Evolutionary conservation across 768 basidiomycete species (phyloP).

Genomic region (Pleurotus ostreatus): DNA sequence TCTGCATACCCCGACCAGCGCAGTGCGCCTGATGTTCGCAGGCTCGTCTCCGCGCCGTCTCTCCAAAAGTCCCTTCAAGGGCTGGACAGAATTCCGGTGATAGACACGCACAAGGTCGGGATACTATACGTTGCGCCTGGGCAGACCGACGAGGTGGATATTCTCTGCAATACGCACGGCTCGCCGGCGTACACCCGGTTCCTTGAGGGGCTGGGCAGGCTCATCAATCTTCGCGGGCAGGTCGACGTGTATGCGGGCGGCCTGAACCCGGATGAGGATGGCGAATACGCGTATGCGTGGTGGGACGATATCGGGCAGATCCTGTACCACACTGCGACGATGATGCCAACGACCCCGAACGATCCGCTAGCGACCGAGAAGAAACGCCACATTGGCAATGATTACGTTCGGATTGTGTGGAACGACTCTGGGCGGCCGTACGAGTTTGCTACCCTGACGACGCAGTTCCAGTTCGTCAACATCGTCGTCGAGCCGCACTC

Average conservation of each 20-base stretch:
- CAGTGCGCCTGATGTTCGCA: slow-evolving; percentile 34
- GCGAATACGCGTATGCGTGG: slow-evolving; percentile 98
- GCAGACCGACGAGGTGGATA: slow-evolving; percentile 80
- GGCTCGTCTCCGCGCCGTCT: slow-evolving; percentile 47
- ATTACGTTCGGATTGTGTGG: slow-evolving; percentile 94
- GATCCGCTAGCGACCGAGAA: slow-evolving; percentile 79
- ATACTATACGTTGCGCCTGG: slow-evolving; percentile 95
- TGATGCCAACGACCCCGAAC: slow-evolving; percentile 81
- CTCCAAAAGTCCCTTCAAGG: slow-evolving; percentile 58
- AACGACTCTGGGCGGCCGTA: slow-evolving; percentile 93
- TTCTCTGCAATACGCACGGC: slow-evolving; percentile 86
- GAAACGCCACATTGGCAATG: slow-evolving; percentile 96
- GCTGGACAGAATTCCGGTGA: slow-evolving; percentile 85
- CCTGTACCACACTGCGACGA: slow-evolving; percentile 92
- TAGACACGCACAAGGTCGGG: slow-evolving; percentile 96
- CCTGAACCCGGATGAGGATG: slow-evolving; percentile 86
- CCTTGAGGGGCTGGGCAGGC: slow-evolving; percentile 81
- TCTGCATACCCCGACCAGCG: slow-evolving; percentile 57
- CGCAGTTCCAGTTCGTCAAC: slow-evolving; percentile 96
- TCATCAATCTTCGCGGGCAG: slow-evolving; percentile 87
- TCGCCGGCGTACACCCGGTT: slow-evolving; percentile 95
- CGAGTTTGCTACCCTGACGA: slow-evolving; percentile 85
- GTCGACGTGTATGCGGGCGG: slow-evolving; percentile 92
- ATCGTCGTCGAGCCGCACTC: slow-evolving; percentile 96
- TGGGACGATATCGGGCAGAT: slow-evolving; percentile 98